Base-by-base conservation (phyloP, 805 yeast genomes). In the Brettanomyces nanus region DNA sequence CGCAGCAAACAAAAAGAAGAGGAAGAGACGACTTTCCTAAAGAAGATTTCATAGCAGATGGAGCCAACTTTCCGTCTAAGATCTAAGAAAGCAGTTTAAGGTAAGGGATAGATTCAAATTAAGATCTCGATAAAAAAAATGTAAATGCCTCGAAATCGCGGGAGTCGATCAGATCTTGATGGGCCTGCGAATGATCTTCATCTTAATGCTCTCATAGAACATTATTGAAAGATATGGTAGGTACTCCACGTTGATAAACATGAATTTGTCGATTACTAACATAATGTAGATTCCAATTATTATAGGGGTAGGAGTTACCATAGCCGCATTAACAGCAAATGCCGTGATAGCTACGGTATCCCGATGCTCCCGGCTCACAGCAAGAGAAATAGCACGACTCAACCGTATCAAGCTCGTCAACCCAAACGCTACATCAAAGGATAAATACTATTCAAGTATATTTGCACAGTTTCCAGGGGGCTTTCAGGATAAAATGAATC, bases 401-500 rank as follows among this genome's bases (percentile, higher is more conserved):
- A 69, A 69, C 40, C 62, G 62, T 5, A 59, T 68, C 29, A 31
- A 31, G 6, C 19, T 45, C 35, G 28, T 17, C 48, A 44, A 6
- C 26, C 52, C 26, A 35, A 43, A 35, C 35, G 35, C 40, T 41
- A 19, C 36, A 30, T 37, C 19, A 26, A 46, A 21, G 40, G 34
- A 21, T 32, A 33, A 35, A 32, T 41, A 20, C 42, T 34, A 14
- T 19, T 54, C 41, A 31, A 19, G 29, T 19, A 18, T 35, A 19
- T 35, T 35, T 29, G 27, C 26, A 18, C 38, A 29, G 29, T 35
- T 28, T 19, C 38, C 32, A 14, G 94, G 94, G 13, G 77, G 85
- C 0, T 83, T 83, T 51, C 67, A 71, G n/a, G 53, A 56, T 4
- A 66, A 62, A 35, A 81, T 83, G 86, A 74, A 72, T 5, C 85